Conservation (phyloP, 768 basidiomycete species). For the Saitozyma podzolica region DNA sequence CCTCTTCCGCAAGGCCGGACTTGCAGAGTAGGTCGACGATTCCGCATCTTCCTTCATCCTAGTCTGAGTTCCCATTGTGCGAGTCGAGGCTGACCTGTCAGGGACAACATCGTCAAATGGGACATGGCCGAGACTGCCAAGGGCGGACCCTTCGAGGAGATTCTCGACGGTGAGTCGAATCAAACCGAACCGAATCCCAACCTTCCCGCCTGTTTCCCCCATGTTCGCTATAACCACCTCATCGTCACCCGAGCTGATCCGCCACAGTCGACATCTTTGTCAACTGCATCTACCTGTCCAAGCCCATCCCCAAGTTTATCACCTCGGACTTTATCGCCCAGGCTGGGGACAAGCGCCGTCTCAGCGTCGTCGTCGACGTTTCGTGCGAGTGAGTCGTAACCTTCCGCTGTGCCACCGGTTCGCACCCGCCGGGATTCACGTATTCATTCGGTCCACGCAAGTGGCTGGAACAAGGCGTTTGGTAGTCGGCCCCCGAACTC, state of each 20-base stretch:
- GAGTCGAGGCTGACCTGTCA: slow-evolving; percentile 54
- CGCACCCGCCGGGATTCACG: neutral
- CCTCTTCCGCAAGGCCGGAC: slow-evolving; percentile 91
- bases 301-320: slow-evolving; percentile 54
- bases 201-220: too few species aligned
- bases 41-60: too few species aligned
- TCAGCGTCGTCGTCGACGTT: slow-evolving; percentile 90
- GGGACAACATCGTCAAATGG: slow-evolving; percentile 95
- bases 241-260: slow-evolving; percentile 4
- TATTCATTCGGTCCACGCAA: too few species aligned
- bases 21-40: slow-evolving; percentile 71
- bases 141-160: slow-evolving; percentile 93
- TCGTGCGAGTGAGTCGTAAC: slow-evolving; percentile 70
- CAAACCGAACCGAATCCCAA: too few species aligned
- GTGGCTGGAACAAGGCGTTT: too few species aligned
- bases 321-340: slow-evolving; percentile 61
- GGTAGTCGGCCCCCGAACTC: too few species aligned
- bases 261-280: slow-evolving; percentile 84
- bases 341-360: slow-evolving; percentile 66
- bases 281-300: slow-evolving; percentile 95
- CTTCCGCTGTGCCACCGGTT: neutral
- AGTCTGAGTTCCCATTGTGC: too few species aligned
- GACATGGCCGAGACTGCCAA: slow-evolving; percentile 95
- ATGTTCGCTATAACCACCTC: neutral
- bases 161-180: slow-evolving; percentile 64